Conservation (phyloP, 2,329 filamentous ascomycete species). For the Rosellinia necatrix region DNA sequence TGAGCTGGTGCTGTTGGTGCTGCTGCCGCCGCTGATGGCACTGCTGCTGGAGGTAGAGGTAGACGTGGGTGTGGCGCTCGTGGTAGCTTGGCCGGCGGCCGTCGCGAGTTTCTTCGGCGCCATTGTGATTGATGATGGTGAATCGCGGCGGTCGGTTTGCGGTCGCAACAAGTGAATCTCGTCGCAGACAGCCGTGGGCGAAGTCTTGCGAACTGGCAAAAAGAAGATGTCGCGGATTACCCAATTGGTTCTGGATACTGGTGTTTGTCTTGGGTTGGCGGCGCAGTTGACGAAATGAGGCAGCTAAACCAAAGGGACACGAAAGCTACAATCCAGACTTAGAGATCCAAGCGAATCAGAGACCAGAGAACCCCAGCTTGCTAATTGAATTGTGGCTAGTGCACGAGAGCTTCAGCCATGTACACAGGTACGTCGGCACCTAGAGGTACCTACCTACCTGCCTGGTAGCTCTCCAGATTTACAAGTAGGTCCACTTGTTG, state of each 20-base stretch:
- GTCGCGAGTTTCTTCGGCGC: slow-evolving; percentile 55
- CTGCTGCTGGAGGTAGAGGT: slow-evolving; percentile 36
- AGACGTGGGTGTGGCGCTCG: slow-evolving; percentile 32
- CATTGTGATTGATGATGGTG: slow-evolving; percentile 44
- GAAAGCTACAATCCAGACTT: slow-evolving; percentile 40
- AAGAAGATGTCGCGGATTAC: background rate
- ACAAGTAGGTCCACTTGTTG: background rate
- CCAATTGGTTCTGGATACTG: slow-evolving; percentile 21
- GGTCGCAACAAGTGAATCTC: slow-evolving; percentile 4
- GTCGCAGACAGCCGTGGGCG: slow-evolving; percentile 10
- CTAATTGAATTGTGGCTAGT: slow-evolving; percentile 9
- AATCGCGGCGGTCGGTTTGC: slow-evolving; percentile 5
- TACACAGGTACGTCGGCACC: too few relatives aligned
- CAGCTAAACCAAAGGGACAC: slow-evolving; percentile 39
- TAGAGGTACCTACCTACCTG: too few relatives aligned
- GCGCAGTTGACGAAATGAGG: background rate
- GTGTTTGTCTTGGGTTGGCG: background rate
- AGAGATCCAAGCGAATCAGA: slow-evolving; percentile 32
- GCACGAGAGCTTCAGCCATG: slow-evolving; percentile 28
- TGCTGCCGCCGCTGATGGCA: background rate
- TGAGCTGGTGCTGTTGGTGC: slow-evolving; percentile 18
- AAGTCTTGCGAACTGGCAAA: slow-evolving; percentile 10
- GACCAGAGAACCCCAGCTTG: slow-evolving; percentile 2
- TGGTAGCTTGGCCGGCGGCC: slow-evolving; percentile 30
- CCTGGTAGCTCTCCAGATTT: slow-evolving; percentile 9